Evolutionary conservation across 306 rosid species (phyloP).

Genomic region (Casuarina cunninghamiana): DNA sequence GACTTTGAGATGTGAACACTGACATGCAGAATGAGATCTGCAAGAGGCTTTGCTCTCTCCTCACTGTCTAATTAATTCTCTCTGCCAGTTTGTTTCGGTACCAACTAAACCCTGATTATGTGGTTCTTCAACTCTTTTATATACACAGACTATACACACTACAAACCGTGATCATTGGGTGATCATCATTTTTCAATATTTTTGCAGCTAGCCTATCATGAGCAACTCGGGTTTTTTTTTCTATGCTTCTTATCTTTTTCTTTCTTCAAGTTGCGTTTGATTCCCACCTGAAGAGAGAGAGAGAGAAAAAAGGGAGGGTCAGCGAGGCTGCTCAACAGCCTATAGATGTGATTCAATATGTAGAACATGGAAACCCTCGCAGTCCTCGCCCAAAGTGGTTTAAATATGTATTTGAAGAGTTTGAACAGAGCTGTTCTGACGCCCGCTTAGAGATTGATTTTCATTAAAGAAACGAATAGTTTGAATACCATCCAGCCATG

Average conservation of each 20-base stretch:
- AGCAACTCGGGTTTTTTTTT: background rate
- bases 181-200: no score
- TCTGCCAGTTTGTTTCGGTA: no score
- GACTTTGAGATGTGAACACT: no score
- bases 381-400: slow-evolving; percentile 24
- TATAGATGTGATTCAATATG: background rate
- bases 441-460: background rate
- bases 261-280: background rate
- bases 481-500: slow-evolving; percentile 16
- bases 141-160: no score
- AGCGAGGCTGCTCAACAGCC: slow-evolving; percentile 30
- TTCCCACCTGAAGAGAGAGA: slow-evolving; percentile 12
- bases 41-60: no score
- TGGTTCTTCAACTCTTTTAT: no score
- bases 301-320: slow-evolving; percentile 4
- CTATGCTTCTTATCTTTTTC: background rate
- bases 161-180: no score
- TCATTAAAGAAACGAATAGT: background rate
- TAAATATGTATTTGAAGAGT: background rate
- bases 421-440: no score
- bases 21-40: no score
- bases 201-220: background rate
- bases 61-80: no score
- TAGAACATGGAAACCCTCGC: slow-evolving; percentile 24
- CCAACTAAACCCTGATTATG: no score